Evolutionary conservation across 768 basidiomycete genomes (phyloP).

Genomic region (Trametes cinnabarina): DNA sequence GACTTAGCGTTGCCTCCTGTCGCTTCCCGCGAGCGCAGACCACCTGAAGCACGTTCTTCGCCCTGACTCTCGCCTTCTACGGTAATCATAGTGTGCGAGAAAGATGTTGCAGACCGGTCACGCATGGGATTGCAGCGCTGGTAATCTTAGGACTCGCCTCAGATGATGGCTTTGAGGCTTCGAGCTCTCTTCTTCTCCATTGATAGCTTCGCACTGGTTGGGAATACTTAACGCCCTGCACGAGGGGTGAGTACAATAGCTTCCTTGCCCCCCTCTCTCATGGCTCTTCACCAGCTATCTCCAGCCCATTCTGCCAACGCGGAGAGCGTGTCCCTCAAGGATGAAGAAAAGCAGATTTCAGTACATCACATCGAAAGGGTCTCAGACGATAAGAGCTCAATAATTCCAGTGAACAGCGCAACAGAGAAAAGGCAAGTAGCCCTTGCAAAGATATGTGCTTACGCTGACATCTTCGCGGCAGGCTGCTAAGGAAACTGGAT

Average conservation of each 20-base stretch:
- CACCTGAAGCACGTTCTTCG: neutral
- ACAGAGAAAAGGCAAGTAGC: slow-evolving; percentile 9
- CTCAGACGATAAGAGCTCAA: neutral
- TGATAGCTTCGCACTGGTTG: neutral
- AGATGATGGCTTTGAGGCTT: neutral
- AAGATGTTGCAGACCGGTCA: neutral
- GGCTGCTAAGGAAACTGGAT: slow-evolving; percentile 23
- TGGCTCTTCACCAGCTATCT: neutral
- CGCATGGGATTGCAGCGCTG: neutral
- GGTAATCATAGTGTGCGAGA: neutral
- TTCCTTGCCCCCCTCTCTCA: neutral
- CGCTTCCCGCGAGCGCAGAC: too few species aligned
- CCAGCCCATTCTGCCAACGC: neutral
- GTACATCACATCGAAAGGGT: neutral
- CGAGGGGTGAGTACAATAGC: neutral
- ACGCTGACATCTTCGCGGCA: neutral
- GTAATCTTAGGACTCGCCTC: neutral
- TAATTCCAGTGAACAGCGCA: neutral
- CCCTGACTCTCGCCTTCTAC: neutral
- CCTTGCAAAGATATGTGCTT: neutral
- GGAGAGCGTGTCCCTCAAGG: neutral
- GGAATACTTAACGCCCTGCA: neutral
- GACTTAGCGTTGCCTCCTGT: too few species aligned
- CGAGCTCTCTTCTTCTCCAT: neutral
- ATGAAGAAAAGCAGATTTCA: neutral